Evolutionary conservation across 148 eudicot genomes (phyloP).

Genomic region (Pouteria glomerata): DNA sequence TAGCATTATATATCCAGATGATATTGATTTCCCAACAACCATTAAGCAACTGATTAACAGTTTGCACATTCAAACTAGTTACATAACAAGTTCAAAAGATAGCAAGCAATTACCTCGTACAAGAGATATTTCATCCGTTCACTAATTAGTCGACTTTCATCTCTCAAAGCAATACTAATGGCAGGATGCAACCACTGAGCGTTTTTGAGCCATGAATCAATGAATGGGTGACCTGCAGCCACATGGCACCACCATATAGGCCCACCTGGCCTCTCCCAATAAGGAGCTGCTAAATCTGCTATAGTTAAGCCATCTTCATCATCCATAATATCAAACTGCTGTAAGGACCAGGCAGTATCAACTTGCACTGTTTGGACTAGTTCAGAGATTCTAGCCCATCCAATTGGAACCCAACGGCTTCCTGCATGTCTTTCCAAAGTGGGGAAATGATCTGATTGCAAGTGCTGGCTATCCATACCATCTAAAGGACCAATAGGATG

Average conservation of each 20-base stretch:
- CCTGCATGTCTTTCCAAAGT: conserved; percentile 30
- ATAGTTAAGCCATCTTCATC: conserved; percentile 76
- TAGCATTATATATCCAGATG: too few relatives aligned
- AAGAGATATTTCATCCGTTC: conserved; percentile 89
- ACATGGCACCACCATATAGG: conserved; percentile 98
- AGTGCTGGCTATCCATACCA: conserved; percentile 24
- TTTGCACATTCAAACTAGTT: too few relatives aligned
- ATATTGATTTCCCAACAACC: too few relatives aligned
- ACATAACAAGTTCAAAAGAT: not conserved
- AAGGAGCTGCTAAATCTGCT: conserved; percentile 93
- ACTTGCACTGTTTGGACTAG: conserved; percentile 66
- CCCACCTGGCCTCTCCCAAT: conserved; percentile 92
- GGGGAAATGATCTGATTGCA: conserved; percentile 28
- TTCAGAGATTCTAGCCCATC: conserved; percentile 83
- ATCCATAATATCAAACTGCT: conserved; percentile 50
- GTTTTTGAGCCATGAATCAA: conserved; percentile 61
- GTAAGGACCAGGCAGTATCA: conserved; percentile 57
- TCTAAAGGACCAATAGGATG: conserved; percentile 22
- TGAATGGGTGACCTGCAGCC: conserved; percentile 59
- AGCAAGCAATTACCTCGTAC: conserved; percentile 69
- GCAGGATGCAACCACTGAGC: conserved; percentile 98
- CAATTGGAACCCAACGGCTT: conserved; percentile 84
- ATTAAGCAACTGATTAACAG: too few relatives aligned
- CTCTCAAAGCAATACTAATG: conserved; percentile 81
- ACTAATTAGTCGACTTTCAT: conserved; percentile 87